Evolutionary conservation across 768 basidiomycete species (phyloP).

Genomic region (Auriscalpium orientale): DNA sequence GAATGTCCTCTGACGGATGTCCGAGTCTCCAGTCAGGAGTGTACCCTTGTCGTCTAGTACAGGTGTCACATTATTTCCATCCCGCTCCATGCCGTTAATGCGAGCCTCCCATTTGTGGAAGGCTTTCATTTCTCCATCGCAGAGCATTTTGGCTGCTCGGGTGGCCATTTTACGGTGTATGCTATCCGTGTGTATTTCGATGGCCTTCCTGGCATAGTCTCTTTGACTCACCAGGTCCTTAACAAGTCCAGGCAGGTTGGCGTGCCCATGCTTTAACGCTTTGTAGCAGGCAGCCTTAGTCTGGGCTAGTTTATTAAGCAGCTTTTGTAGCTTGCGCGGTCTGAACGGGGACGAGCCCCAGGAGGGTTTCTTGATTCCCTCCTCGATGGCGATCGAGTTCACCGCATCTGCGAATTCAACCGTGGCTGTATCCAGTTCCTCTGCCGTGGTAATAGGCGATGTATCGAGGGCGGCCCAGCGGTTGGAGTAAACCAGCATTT

Average conservation of each 20-base stretch:
- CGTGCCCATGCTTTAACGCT: not conserved
- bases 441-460: not conserved
- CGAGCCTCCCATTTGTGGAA: not conserved
- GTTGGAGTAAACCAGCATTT: not conserved
- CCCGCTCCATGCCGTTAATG: not conserved
- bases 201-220: not conserved
- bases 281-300: not conserved
- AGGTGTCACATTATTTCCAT: not conserved
- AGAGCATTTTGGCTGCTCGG: not conserved
- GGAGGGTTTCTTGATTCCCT: not conserved
- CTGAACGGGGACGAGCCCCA: not conserved
- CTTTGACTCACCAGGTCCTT: not conserved
- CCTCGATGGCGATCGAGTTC: not conserved
- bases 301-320: not conserved
- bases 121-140: not conserved
- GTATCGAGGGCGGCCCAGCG: not conserved
- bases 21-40: not conserved
- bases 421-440: not conserved
- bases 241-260: not conserved
- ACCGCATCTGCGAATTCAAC: not conserved
- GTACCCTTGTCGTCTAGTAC: not conserved
- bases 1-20: not conserved
- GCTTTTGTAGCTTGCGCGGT: not conserved
- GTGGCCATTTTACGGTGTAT: no score
- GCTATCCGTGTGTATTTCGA: no score